Evolutionary conservation across 257 asterid species (phyloP).

Genomic region (Solanum peruvianum): DNA sequence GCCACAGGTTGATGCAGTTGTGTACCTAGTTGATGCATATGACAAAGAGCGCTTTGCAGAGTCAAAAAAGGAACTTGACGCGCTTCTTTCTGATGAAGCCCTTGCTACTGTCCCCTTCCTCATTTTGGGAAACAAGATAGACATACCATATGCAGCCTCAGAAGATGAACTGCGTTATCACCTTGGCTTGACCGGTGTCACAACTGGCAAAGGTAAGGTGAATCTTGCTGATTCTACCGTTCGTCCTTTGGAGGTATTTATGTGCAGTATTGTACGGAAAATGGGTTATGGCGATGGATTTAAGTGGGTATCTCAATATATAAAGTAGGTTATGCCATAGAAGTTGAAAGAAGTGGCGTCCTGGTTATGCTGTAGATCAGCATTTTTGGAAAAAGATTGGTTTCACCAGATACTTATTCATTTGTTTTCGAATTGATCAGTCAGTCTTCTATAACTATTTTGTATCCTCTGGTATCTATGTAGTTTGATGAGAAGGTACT

Average conservation of each 20-base stretch:
- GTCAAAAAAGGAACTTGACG: slow-evolving; percentile 5
- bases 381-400: neutral
- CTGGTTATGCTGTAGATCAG: neutral
- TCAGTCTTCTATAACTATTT: neutral
- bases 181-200: slow-evolving; percentile 5
- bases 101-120: slow-evolving; percentile 6
- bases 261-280: slow-evolving; percentile 12
- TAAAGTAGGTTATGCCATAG: neutral
- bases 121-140: slow-evolving; percentile 9
- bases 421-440: neutral
- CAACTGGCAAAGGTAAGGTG: slow-evolving; percentile 10
- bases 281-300: slow-evolving; percentile 5
- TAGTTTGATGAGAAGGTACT: neutral
- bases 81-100: slow-evolving; percentile 6
- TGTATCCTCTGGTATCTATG: neutral
- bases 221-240: slow-evolving; percentile 2
- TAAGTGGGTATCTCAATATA: slow-evolving; percentile 11
- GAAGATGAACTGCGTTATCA: slow-evolving; percentile 6
- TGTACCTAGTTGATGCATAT: slow-evolving; percentile 6
- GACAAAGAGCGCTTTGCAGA: slow-evolving; percentile 10
- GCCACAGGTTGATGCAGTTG: slow-evolving; percentile 5
- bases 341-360: neutral
- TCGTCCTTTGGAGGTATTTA: slow-evolving; percentile 8
- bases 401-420: neutral
- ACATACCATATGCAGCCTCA: slow-evolving; percentile 11